A percentile compares a stretch with the other conserved stretches of the same genome.
Conservation (phyloP, 805 yeast genomes). For the Hanseniaspora guilliermondii region DNA sequence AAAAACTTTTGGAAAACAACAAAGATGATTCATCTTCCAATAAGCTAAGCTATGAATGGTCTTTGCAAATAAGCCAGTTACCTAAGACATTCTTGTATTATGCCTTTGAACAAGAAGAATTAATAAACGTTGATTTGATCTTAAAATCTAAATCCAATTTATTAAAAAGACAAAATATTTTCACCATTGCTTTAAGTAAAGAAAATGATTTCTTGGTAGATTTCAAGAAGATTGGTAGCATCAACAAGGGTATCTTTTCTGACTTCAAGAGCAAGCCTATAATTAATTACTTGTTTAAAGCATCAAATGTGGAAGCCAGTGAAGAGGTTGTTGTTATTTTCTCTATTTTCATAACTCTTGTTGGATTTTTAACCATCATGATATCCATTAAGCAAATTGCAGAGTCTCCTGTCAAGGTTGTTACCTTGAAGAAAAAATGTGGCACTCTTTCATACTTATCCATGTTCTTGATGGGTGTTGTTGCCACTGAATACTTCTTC, state of each 20-base stretch:
- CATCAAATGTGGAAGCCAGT: constrained; percentile 41
- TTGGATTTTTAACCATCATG: constrained; percentile 36
- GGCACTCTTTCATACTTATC: constrained; percentile 21
- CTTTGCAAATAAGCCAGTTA: constrained; percentile 15
- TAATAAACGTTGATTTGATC: constrained; percentile 10
- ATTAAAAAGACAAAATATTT: constrained; percentile 10
- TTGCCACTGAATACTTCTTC: constrained; percentile 25
- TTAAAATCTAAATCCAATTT: constrained; percentile 3
- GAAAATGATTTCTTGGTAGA: background rate
- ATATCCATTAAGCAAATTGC: constrained; percentile 12
- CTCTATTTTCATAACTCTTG: constrained; percentile 32
- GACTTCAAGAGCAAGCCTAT: constrained; percentile 9
- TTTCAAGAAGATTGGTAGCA: background rate
- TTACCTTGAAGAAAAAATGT: constrained; percentile 22
- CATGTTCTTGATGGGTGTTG: constrained; percentile 21
- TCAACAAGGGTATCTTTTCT: constrained; percentile 10
- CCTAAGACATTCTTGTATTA: constrained; percentile 20
- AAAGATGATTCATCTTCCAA: background rate
- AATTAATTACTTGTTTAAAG: constrained; percentile 48
- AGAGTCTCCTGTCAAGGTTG: constrained; percentile 19
- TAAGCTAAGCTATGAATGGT: constrained; percentile 2
- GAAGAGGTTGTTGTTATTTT: constrained; percentile 42
- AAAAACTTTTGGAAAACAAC: background rate
- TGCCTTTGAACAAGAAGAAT: constrained; percentile 16
- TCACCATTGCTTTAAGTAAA: background rate